These are phyloP conservation scores for Isabelozyma heimii DNA, from an alignment of 805 yeast species.

Conservation along the genomic window DNA sequence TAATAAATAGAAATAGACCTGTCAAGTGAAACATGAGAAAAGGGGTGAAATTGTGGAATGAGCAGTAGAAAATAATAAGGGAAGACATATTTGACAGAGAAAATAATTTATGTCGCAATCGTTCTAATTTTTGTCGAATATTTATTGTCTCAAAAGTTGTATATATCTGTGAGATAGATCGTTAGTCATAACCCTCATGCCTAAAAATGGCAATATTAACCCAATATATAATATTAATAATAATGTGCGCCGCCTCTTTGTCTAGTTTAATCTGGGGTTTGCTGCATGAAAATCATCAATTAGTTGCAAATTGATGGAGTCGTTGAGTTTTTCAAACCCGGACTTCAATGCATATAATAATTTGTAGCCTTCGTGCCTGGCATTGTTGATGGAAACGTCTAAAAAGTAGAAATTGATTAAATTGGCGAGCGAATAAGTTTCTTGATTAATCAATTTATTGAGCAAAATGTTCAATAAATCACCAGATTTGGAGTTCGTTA, in stretches of 20 bases:
- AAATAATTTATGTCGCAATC: neutral
- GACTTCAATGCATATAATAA: conserved; percentile 20
- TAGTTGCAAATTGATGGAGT: conserved; percentile 16
- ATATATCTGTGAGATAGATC: neutral
- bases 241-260: neutral
- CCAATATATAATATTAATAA: neutral
- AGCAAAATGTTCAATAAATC: conserved; percentile 24
- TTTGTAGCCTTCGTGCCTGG: conserved; percentile 13
- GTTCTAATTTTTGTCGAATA: neutral
- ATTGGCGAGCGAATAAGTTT: conserved; percentile 8
- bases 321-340: conserved; percentile 21
- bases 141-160: neutral
- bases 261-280: neutral
- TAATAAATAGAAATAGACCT: neutral
- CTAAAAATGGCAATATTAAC: neutral
- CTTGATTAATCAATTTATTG: conserved; percentile 19
- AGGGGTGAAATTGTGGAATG: neutral
- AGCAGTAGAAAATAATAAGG: too few species aligned
- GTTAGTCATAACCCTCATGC: neutral
- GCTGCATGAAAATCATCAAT: conserved; percentile 7
- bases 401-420: conserved; percentile 30
- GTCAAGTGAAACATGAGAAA: neutral
- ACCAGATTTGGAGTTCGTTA: conserved; percentile 18
- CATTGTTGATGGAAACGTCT: conserved; percentile 16
- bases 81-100: too few species aligned